Evolutionary conservation across 2,329 filamentous ascomycete genomes (phyloP).

Genomic region (Xylaria hypoxylon): DNA sequence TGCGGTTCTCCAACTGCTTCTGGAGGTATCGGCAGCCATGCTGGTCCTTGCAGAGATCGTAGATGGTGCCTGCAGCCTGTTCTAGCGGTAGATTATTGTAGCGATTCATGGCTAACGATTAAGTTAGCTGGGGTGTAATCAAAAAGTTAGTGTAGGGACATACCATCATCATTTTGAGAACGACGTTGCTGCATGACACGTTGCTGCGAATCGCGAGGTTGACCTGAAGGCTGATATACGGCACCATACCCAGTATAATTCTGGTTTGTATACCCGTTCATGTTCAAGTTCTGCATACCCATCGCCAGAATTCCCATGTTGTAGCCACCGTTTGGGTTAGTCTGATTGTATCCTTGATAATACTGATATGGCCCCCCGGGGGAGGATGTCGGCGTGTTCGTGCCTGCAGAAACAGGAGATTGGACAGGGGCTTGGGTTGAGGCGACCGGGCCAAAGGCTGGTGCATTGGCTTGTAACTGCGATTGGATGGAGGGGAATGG

Average conservation of each 20-base stretch:
- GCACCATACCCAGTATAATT: constrained; percentile 69
- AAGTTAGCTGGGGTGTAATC: constrained; percentile 19
- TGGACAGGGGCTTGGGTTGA: constrained; percentile 52
- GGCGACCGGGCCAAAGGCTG: constrained; percentile 78
- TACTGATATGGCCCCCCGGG: constrained; percentile 39
- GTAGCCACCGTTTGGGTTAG: constrained; percentile 45
- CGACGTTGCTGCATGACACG: constrained; percentile 81
- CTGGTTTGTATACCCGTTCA: constrained; percentile 67
- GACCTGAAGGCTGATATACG: constrained; percentile 60
- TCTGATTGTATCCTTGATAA: constrained; percentile 48
- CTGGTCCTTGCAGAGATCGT: constrained; percentile 94
- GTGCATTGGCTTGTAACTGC: constrained; percentile 81
- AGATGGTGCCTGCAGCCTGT: constrained; percentile 83
- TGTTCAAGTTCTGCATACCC: constrained; percentile 70
- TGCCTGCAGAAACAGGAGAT: constrained; percentile 43
- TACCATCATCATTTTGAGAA: constrained; percentile 78
- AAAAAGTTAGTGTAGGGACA: constrained; percentile 41
- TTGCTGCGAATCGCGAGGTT: constrained; percentile 78
- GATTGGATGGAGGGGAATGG: constrained; percentile 73
- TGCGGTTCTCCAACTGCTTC: constrained; percentile 94
- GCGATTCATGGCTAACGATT: constrained; percentile 72
- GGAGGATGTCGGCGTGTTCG: constrained; percentile 33
- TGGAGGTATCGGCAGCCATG: constrained; percentile 97
- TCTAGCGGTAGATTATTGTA: constrained; percentile 88
- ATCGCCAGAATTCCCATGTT: constrained; percentile 72